Evolutionary conservation across 2,329 filamentous ascomycete genomes (phyloP), one percentile per base, ranked within the genome.

Genomic region (Calycina herbarum): DNA sequence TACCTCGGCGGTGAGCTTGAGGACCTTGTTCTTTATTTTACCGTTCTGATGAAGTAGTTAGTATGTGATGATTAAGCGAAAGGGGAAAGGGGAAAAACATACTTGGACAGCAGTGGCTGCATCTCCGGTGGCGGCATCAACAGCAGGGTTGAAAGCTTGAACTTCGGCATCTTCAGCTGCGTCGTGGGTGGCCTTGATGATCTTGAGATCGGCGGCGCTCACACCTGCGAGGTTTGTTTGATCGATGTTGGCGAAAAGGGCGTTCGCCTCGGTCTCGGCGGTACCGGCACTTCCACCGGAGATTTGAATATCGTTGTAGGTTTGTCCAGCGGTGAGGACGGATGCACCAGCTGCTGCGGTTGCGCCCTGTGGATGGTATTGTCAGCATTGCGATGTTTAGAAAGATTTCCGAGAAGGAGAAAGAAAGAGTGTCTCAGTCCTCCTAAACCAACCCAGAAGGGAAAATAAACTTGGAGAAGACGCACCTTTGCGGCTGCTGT

Each of bases 21-120:
- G 76, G 17, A 86, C 82, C 78, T 86, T 86, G 80, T 86, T 86
- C 81, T 85, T 84, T 67, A 82, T 86, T 77, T 86, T 86, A 72
- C 83, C 83, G 62, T 80, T 78, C 80, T 82, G 63, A 17, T n/a
- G 3, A 27, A 7, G 1, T 42, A 60, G 2, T 31, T 7, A 27
- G 27, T 20, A 17, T 40, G 31, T 8, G 33, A 6, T 27, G 13
- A 42, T 15, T 54, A 61, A 4, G 51, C 2, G 17, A 48, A 48
- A 38, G 17, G 27, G 31, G 33, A 59, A 13, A 24, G 29, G 11
- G 24, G 31, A 29, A 48, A 48, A 20, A 51, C 69, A 42, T 72
- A 79, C 80, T 77, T 83, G 77, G 13, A 86, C 79, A 60, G 84
- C 82, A 27, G 78, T 79, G 2, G 80, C 82, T 48, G 77, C 79